phyloP scores from a whole-genome alignment of 306 rosid genomes.

The Fragaria vesca region DNA sequence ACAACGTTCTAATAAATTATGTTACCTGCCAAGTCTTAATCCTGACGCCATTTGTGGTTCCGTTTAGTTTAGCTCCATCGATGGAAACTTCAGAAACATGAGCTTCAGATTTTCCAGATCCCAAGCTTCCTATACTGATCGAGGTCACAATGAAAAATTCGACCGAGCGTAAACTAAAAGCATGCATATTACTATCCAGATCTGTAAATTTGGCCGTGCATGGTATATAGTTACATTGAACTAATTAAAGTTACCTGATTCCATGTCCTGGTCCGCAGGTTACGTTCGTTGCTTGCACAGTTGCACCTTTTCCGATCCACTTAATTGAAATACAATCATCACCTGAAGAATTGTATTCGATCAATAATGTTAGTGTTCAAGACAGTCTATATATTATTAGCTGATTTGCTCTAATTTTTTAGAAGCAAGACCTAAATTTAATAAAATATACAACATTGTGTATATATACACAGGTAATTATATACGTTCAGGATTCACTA shows the following conservation, averaged over 20 bases:
- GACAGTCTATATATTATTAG: not conserved
- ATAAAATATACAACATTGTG: too few relatives aligned
- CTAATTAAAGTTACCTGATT: conserved; percentile 39
- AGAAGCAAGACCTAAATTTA: too few relatives aligned
- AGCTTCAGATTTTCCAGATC: conserved; percentile 48
- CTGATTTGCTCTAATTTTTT: not conserved
- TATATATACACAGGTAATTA: too few relatives aligned
- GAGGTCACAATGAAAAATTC: not conserved
- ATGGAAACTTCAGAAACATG: conserved; percentile 52
- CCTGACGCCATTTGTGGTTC: conserved; percentile 74
- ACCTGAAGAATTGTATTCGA: not conserved
- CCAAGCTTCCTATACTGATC: conserved; percentile 77
- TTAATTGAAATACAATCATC: conserved; percentile 25
- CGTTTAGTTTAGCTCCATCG: conserved; percentile 51
- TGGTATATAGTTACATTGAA: not conserved
- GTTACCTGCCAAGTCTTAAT: conserved; percentile 68
- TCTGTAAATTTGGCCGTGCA: not conserved
- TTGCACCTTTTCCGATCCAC: conserved; percentile 38
- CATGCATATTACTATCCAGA: not conserved
- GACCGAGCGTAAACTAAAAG: not conserved
- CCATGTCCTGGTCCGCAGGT: conserved; percentile 81
- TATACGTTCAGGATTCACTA: too few relatives aligned
- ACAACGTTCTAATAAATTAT: not conserved
- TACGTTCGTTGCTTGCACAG: conserved; percentile 40
- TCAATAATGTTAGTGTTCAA: not conserved